Percentiles rank a stretch among this genome's conserved stretches.
Conservation (phyloP, 176 grass and related monocot species). For the Oryza glaberrima region DNA sequence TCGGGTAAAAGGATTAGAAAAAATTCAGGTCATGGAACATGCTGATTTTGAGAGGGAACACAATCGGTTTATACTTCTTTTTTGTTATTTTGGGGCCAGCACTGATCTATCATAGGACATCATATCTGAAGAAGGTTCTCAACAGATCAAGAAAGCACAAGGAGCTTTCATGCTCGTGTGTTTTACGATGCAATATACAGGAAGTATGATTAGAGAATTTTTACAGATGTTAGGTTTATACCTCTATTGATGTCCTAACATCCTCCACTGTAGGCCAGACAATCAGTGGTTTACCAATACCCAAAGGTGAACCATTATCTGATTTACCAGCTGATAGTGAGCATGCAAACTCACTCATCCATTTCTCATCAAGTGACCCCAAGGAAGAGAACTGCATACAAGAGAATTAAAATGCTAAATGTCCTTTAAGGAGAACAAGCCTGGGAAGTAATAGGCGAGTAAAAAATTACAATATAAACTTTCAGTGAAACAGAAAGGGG, state of each 20-base stretch:
- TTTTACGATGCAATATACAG: background rate
- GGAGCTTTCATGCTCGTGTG: background rate
- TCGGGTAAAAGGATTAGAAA: constrained; percentile 1
- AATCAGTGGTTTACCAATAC: constrained; percentile 79
- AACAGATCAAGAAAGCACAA: constrained; percentile 2
- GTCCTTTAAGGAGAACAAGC: constrained; percentile 15
- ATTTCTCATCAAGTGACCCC: constrained; percentile 96
- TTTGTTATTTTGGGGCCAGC: background rate
- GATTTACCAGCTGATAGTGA: constrained; percentile 81
- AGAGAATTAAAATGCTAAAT: constrained; percentile 24
- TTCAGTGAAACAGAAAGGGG: background rate
- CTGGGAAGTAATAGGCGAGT: background rate
- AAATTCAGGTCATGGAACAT: constrained; percentile 24
- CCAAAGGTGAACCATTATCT: constrained; percentile 68
- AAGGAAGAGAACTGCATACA: constrained; percentile 85
- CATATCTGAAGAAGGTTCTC: background rate
- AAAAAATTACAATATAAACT: background rate
- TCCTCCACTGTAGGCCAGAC: constrained; percentile 93
- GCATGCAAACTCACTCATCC: constrained; percentile 76
- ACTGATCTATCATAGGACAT: background rate
- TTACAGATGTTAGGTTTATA: constrained; percentile 45
- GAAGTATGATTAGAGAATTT: constrained; percentile 15
- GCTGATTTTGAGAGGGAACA: constrained; percentile 2
- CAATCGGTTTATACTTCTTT: background rate
- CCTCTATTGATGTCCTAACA: constrained; percentile 95